These are phyloP conservation scores for Aspergillus pseudoglaucus DNA, from an alignment of 2,329 filamentous ascomycete genomes.

Conservation along the genomic window DNA sequence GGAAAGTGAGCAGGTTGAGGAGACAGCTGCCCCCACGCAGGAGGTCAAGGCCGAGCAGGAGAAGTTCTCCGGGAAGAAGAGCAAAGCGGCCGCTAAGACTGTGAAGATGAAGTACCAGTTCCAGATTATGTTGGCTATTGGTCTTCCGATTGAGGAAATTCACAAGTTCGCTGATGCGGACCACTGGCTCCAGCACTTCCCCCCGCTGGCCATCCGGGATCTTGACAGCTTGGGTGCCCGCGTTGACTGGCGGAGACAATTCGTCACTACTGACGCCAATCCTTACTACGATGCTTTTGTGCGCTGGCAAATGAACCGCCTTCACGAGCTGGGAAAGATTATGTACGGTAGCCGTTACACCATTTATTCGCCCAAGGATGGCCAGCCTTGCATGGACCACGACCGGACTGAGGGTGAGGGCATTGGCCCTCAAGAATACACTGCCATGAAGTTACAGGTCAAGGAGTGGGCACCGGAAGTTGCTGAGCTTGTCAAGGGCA, in stretches of 20 bases:
- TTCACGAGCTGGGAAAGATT: constrained; percentile 86
- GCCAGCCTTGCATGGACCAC: constrained; percentile 82
- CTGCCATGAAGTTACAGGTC: constrained; percentile 82
- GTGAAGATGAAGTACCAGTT: constrained; percentile 95
- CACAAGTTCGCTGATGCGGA: constrained; percentile 87
- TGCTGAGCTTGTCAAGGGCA: constrained; percentile 63
- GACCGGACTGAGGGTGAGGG: constrained; percentile 76
- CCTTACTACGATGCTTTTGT: constrained; percentile 95
- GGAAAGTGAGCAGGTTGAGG: constrained; percentile 49
- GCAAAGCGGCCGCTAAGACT: constrained; percentile 83
- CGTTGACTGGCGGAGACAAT: constrained; percentile 87
- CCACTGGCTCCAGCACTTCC: constrained; percentile 90
- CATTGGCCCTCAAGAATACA: constrained; percentile 83
- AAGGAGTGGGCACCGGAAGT: constrained; percentile 80
- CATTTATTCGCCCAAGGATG: constrained; percentile 85
- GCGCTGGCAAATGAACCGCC: constrained; percentile 91
- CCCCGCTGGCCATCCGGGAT: constrained; percentile 68
- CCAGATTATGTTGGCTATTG: constrained; percentile 87
- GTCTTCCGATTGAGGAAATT: constrained; percentile 77
- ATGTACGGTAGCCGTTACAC: constrained; percentile 91
- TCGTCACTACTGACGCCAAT: constrained; percentile 94
- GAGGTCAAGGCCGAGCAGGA: constrained; percentile 72
- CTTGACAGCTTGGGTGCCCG: constrained; percentile 76
- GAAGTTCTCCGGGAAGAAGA: constrained; percentile 89
- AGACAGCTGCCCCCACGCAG: constrained; percentile 56